A percentile compares a stretch with the other conserved stretches of the same genome.
These are phyloP conservation scores for Plasmodium cynomolgi DNA, from an alignment of 169 alveolate species.

Conservation along the genomic window DNA sequence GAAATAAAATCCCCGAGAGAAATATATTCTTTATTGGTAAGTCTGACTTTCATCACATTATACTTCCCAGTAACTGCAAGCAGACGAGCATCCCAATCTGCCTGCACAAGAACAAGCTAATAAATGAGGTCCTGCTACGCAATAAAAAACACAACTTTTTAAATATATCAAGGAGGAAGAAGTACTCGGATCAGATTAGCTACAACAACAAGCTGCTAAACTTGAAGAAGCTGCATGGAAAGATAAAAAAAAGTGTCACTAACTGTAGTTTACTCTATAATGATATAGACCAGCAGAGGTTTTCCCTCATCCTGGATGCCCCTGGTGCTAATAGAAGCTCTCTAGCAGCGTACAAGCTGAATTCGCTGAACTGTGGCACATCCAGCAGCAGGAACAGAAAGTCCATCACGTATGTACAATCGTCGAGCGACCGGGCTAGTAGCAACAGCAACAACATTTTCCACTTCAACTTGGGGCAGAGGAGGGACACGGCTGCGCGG, in stretches of 20 bases:
- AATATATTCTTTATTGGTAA: conserved; percentile 52
- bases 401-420: conserved; percentile 3
- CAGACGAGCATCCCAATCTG: conserved; percentile 19
- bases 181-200: conserved; percentile 47
- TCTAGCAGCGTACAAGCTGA: neutral
- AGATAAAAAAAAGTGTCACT: conserved; percentile 11
- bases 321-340: neutral
- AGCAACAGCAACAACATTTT: neutral
- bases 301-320: neutral
- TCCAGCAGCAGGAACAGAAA: neutral
- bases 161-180: conserved; percentile 28
- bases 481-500: neutral
- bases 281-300: conserved; percentile 5
- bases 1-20: conserved; percentile 51
- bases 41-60: conserved; percentile 10
- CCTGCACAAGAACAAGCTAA: conserved; percentile 39
- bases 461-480: neutral
- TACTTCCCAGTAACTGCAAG: conserved; percentile 39
- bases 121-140: conserved; percentile 19
- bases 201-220: conserved; percentile 22
- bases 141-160: conserved; percentile 58
- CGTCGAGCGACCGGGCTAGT: conserved; percentile 20
- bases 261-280: conserved; percentile 30
- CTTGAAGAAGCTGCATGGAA: conserved; percentile 45
- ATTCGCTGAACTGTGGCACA: neutral